Percentiles rank a stretch among this genome's conserved stretches.
Evolutionary conservation across 164 flowering plant genomes (phyloP).

Genomic region (Macadamia integrifolia): DNA sequence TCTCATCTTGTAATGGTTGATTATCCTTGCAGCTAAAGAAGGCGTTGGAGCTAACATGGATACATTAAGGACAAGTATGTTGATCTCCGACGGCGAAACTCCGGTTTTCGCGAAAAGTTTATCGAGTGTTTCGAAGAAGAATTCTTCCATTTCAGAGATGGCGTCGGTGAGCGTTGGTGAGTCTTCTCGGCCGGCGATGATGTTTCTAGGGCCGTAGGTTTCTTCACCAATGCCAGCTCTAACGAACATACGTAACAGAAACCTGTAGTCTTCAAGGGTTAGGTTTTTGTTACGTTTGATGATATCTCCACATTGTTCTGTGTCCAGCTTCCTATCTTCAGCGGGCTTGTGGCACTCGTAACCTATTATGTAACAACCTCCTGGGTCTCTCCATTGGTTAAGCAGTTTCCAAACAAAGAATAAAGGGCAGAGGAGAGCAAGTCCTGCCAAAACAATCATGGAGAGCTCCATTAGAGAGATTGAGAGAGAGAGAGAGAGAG

Average conservation of each 20-base stretch:
- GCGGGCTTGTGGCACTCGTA: constrained; percentile 57
- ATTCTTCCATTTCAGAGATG: constrained; percentile 19
- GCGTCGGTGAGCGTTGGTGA: constrained; percentile 29
- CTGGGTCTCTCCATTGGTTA: constrained; percentile 21
- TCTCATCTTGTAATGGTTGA: constrained; percentile 48
- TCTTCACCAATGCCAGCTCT: constrained; percentile 69
- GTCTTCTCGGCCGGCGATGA: constrained; percentile 37
- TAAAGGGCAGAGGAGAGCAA: constrained; percentile 15
- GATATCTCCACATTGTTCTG: constrained; percentile 41
- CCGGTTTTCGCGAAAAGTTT: constrained; percentile 30
- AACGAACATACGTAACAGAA: constrained; percentile 54
- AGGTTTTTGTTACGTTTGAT: constrained; percentile 43
- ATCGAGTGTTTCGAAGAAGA: constrained; percentile 36
- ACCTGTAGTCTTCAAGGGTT: constrained; percentile 59
- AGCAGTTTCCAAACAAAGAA: constrained; percentile 22
- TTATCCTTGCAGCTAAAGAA: constrained; percentile 40
- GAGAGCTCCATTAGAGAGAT: constrained; percentile 24
- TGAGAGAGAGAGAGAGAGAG: constrained; percentile 1
- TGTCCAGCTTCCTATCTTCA: constrained; percentile 37
- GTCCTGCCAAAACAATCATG: constrained; percentile 4
- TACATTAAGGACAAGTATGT: constrained; percentile 52
- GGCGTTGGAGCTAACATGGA: constrained; percentile 49
- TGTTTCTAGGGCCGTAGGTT: constrained; percentile 52
- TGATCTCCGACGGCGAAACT: constrained; percentile 41
- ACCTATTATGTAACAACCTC: constrained; percentile 43